Percentiles rank a stretch among this genome's conserved stretches.
Conservation (phyloP, 306 rosid genomes). For the Senna tora region DNA sequence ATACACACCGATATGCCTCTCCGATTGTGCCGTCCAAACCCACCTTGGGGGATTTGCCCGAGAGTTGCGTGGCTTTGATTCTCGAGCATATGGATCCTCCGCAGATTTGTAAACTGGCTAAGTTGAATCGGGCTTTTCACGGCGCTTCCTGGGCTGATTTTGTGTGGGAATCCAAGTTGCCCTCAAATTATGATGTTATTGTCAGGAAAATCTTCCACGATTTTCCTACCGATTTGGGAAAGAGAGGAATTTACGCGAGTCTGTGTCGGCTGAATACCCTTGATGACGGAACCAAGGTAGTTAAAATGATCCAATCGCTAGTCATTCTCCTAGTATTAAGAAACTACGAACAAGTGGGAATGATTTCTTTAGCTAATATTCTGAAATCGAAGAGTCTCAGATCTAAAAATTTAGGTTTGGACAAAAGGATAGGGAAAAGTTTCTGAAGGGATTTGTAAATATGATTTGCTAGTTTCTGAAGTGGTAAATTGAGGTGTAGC, state of each 20-base stretch:
- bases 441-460: neutral
- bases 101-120: slow-evolving; percentile 60
- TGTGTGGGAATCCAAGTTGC: slow-evolving; percentile 79
- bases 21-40: slow-evolving; percentile 36
- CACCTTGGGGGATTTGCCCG: slow-evolving; percentile 69
- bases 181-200: slow-evolving; percentile 53
- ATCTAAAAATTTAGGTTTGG: neutral
- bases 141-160: slow-evolving; percentile 80
- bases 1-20: slow-evolving; percentile 36
- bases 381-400: neutral
- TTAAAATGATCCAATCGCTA: neutral
- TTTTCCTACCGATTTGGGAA: slow-evolving; percentile 43
- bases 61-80: slow-evolving; percentile 68
- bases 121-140: slow-evolving; percentile 66
- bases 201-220: slow-evolving; percentile 43
- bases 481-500: neutral
- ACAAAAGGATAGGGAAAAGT: neutral
- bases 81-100: slow-evolving; percentile 58
- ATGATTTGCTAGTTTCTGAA: neutral
- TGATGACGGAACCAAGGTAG: slow-evolving; percentile 71
- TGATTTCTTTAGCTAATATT: no score
- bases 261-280: slow-evolving; percentile 56
- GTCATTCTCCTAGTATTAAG: neutral
- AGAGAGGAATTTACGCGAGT: slow-evolving; percentile 60
- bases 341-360: neutral